Conservation (phyloP, 768 basidiomycete genomes). For the Boletus sp. region DNA sequence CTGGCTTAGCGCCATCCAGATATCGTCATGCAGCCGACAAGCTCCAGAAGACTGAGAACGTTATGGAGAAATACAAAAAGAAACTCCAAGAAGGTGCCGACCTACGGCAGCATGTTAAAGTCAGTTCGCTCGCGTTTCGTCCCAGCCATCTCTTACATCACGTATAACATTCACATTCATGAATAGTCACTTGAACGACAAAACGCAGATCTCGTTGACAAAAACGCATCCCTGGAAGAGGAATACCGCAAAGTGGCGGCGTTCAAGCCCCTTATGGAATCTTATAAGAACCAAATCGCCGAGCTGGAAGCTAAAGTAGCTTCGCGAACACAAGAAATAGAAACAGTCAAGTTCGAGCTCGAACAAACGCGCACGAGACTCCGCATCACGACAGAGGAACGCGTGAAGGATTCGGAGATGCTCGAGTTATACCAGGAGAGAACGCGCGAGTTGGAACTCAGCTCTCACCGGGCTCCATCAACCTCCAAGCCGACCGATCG, state of each 20-base stretch:
- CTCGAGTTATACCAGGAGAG: constrained; percentile 89
- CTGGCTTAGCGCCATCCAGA: constrained; percentile 36
- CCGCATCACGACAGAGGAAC: constrained; percentile 65
- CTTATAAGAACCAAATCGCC: constrained; percentile 82
- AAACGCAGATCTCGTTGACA: constrained; percentile 88
- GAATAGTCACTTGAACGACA: constrained; percentile 83
- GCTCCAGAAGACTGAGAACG: constrained; percentile 91
- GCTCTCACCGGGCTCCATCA: constrained; percentile 47
- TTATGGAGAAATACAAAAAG: constrained; percentile 98
- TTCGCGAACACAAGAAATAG: constrained; percentile 63
- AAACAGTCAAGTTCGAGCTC: constrained; percentile 69
- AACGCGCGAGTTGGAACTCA: constrained; percentile 80
- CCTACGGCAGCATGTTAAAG: constrained; percentile 82
- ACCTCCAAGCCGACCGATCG: constrained; percentile 23
- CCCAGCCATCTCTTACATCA: not conserved
- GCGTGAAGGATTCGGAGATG: constrained; percentile 76
- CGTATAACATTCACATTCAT: not conserved
- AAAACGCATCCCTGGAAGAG: constrained; percentile 87
- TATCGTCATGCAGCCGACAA: constrained; percentile 91
- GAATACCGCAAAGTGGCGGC: constrained; percentile 84
- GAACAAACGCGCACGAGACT: constrained; percentile 71
- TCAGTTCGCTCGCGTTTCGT: constrained; percentile 29
- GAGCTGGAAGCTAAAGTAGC: constrained; percentile 75
- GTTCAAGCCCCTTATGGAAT: constrained; percentile 88
- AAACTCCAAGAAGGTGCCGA: constrained; percentile 95